Conservation (phyloP, 2,329 filamentous ascomycete species). For the Teratosphaeria epicoccoides region DNA sequence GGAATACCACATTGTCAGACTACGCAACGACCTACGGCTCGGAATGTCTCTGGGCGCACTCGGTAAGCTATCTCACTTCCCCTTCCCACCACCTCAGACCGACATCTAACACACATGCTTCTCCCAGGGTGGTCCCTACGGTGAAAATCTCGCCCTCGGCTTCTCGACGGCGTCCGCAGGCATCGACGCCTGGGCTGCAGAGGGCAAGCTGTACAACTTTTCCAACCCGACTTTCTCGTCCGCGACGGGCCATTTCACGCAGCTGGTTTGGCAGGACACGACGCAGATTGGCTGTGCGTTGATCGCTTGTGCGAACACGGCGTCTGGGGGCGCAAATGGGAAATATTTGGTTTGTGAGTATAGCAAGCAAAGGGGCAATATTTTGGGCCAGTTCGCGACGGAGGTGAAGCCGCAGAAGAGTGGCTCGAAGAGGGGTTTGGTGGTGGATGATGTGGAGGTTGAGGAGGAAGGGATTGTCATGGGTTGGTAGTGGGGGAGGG, state of each 20-base stretch:
- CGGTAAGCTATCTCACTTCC: conserved; percentile 7
- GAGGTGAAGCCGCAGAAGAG: conserved; percentile 23
- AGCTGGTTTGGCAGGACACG: conserved; percentile 25
- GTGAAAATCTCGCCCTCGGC: conserved; percentile 23
- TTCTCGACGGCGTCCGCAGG: conserved; percentile 14
- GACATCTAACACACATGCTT: not conserved
- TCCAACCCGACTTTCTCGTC: conserved; percentile 16
- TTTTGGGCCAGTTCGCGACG: conserved; percentile 23
- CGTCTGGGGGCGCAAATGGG: conserved; percentile 13
- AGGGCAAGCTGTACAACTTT: conserved; percentile 22
- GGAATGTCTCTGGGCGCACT: conserved; percentile 22
- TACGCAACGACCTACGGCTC: conserved; percentile 20
- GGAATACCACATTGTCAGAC: conserved; percentile 19
- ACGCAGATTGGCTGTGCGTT: conserved; percentile 21
- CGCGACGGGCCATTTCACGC: conserved; percentile 23
- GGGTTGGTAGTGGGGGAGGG: conserved; percentile 8
- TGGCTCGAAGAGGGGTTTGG: conserved; percentile 15
- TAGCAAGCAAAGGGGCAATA: conserved; percentile 26
- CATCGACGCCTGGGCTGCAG: conserved; percentile 24
- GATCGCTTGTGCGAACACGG: conserved; percentile 14
- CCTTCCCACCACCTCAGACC: not conserved
- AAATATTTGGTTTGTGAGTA: conserved; percentile 30
- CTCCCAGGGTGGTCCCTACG: conserved; percentile 19
- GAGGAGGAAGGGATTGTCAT: conserved; percentile 7
- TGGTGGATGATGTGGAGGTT: conserved; percentile 1